These are phyloP conservation scores for Sporothrix phasma DNA, from an alignment of 2,329 filamentous ascomycete genomes.

Conservation along the genomic window DNA sequence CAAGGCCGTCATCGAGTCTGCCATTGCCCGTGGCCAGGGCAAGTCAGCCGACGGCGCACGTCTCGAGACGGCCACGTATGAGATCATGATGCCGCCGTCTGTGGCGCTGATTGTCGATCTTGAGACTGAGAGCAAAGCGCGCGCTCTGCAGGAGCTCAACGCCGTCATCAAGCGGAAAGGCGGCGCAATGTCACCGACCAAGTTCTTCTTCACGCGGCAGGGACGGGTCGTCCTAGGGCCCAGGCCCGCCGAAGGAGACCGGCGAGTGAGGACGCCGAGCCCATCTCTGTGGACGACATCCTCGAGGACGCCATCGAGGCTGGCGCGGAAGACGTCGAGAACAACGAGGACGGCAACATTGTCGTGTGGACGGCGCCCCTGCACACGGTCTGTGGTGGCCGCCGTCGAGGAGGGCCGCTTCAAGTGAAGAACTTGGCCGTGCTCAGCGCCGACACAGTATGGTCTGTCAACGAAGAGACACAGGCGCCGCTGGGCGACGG, in stretches of 20 bases:
- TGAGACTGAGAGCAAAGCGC: constrained; percentile 71
- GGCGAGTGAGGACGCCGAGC: constrained; percentile 38
- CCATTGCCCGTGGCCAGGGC: constrained; percentile 82
- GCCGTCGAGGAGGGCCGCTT: constrained; percentile 42
- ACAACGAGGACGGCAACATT: constrained; percentile 55
- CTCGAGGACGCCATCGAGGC: constrained; percentile 78
- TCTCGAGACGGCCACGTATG: constrained; percentile 69
- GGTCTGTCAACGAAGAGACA: constrained; percentile 74
- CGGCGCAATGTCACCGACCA: constrained; percentile 61
- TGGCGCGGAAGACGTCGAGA: constrained; percentile 63
- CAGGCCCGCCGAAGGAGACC: constrained; percentile 54
- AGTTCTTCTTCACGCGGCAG: constrained; percentile 75
- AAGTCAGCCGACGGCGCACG: constrained; percentile 61
- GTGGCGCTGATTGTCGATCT: constrained; percentile 75
- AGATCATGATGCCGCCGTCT: constrained; percentile 68
- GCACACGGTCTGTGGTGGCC: constrained; percentile 51
- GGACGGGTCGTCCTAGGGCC: constrained; percentile 61
- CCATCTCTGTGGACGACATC: constrained; percentile 56
- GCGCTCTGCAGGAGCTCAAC: constrained; percentile 64
- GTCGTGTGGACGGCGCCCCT: constrained; percentile 61
- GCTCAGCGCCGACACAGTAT: constrained; percentile 69
- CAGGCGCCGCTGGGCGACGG: constrained; percentile 47
- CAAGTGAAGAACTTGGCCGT: constrained; percentile 52
- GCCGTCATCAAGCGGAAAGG: constrained; percentile 59
- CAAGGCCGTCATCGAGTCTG: constrained; percentile 67